phyloP scores from a whole-genome alignment of 116 monocot genomes.

The Phalaenopsis hybrid region DNA sequence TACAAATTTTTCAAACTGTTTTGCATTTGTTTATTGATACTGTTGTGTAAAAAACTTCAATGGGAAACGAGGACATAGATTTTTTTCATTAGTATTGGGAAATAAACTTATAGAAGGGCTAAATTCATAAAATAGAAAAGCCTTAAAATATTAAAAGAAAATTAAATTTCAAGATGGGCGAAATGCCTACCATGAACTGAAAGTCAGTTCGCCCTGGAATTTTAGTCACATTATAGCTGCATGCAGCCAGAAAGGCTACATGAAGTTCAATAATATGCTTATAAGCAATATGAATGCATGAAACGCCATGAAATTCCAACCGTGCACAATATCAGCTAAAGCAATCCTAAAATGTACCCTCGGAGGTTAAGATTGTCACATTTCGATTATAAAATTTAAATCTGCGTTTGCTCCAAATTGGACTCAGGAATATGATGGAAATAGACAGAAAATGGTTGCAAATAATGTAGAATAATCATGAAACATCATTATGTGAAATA shows the following conservation, averaged over 20 bases:
- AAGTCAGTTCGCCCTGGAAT: too few relatives aligned
- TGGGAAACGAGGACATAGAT: too few relatives aligned
- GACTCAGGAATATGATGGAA: not conserved
- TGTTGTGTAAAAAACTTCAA: too few relatives aligned
- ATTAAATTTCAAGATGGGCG: too few relatives aligned
- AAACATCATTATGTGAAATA: not conserved
- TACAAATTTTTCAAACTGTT: too few relatives aligned
- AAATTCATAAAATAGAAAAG: too few relatives aligned
- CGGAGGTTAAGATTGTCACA: not conserved
- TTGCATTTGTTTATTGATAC: too few relatives aligned
- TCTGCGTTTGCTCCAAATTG: not conserved
- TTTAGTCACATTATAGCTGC: too few relatives aligned
- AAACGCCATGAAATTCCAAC: not conserved
- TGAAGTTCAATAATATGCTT: not conserved
- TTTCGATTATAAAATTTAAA: not conserved
- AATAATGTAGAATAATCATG: not conserved
- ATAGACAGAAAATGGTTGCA: not conserved
- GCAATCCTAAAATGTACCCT: not conserved
- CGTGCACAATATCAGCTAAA: not conserved
- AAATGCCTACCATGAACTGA: too few relatives aligned
- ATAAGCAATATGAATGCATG: not conserved
- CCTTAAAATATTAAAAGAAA: too few relatives aligned
- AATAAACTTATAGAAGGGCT: too few relatives aligned
- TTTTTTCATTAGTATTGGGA: too few relatives aligned
- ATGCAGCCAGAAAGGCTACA: not conserved